Evolutionary conservation across 2,329 filamentous ascomycete species (phyloP), one percentile per base, ranked within the genome.

Genomic region (Aureobasidium uvarum): DNA sequence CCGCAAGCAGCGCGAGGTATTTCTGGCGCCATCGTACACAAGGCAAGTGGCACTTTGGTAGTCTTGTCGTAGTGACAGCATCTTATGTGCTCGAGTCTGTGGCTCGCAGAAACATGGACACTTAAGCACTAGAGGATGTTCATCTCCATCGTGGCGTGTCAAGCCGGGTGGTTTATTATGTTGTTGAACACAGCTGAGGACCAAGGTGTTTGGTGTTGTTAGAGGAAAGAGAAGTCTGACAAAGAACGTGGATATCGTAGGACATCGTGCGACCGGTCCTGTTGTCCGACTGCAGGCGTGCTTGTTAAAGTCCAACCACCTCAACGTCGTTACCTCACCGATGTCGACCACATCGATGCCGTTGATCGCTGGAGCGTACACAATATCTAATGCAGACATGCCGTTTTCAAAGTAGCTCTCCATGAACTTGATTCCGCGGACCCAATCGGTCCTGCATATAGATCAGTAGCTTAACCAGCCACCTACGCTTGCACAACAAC

Each of bases 381-480:
- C n/a, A n/a, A n/a, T 23, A 11, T 55, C 20, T 18, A 20, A 55
- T 51, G 25, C 20, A 28, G 23, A 11, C 5, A 54, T 23, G 18
- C 39, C 39, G 14, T 43, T 39, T 41, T 28, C 5, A 1, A 28
- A 50, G 46, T 23, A 16, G 25, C 3, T 45, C 41, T 31, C n/a
- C 23, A n/a, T 33, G 38, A 56, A 8, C 39, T 28, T 36, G 39
- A 8, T 59, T 36, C 41, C 6, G 28, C 25, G 55, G 55, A 23
- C 18, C n/a, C 28, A 11, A 59, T 36, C 55, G 55, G 55, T 59
- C 55, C 36, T 48, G 55, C 55, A 59, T 59, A 11, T 48, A 28
- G 5, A 23, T n/a, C 18, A 25, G 20, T 18, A 25, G 36, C 36
- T 11, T 36, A 33, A 46, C 55, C 39, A 45, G 55, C 55, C 36